Evolutionary conservation across 2,329 filamentous ascomycete species (phyloP).

Genomic region (Phyllosticta citriasiana): DNA sequence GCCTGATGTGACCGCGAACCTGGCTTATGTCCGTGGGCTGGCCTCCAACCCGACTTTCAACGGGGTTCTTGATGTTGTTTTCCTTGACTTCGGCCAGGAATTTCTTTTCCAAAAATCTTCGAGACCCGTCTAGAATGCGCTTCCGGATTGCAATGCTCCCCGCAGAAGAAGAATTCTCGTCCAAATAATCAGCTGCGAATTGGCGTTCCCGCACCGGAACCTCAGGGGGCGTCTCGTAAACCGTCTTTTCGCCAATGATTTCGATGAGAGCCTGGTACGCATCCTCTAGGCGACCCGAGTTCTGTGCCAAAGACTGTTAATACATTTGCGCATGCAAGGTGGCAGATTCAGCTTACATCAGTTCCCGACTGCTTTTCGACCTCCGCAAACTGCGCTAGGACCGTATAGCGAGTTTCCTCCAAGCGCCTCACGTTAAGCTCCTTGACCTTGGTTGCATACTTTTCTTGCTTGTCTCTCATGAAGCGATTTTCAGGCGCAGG

Average conservation of each 20-base stretch:
- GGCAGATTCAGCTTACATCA: constrained; percentile 36
- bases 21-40: constrained; percentile 82
- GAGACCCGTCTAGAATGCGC: constrained; percentile 70
- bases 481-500: constrained; percentile 61
- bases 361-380: constrained; percentile 63
- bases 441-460: constrained; percentile 70
- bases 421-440: constrained; percentile 65
- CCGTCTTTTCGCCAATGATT: constrained; percentile 56
- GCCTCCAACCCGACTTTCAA: constrained; percentile 82
- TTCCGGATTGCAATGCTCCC: constrained; percentile 61
- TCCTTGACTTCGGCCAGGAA: constrained; percentile 71
- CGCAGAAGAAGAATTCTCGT: constrained; percentile 57
- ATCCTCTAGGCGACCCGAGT: constrained; percentile 65
- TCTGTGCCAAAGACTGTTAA: constrained; percentile 31
- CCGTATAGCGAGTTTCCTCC: constrained; percentile 56
- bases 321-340: background rate
- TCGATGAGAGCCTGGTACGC: constrained; percentile 73
- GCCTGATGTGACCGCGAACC: constrained; percentile 81
- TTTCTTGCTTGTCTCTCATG: constrained; percentile 72
- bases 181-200: constrained; percentile 67
- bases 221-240: constrained; percentile 30
- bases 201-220: constrained; percentile 66
- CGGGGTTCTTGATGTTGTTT: constrained; percentile 70
- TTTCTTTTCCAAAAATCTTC: constrained; percentile 66
- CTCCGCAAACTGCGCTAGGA: constrained; percentile 65